phyloP scores from a whole-genome alignment of 768 basidiomycete genomes.

The Clavaria fumosa region DNA sequence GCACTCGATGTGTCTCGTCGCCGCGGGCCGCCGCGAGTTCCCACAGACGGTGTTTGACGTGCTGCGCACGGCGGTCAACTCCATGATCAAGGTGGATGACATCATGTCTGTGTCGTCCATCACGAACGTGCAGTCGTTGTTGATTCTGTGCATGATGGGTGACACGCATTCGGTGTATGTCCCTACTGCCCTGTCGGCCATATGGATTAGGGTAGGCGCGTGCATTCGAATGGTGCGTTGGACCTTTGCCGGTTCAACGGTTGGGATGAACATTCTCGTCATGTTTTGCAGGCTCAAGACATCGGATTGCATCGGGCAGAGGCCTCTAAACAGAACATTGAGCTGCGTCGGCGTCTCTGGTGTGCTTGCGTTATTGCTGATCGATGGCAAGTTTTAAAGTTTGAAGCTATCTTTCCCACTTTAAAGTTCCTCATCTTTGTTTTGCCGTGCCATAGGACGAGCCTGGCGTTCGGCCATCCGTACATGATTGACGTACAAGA shows the following conservation, averaged over 20 bases:
- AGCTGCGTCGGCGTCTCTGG: constrained; percentile 84
- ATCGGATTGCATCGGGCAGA: constrained; percentile 90
- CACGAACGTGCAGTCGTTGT: constrained; percentile 73
- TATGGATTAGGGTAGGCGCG: constrained; percentile 75
- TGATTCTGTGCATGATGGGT: constrained; percentile 76
- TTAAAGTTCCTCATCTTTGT: constrained; percentile 3
- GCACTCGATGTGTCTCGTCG: constrained; percentile 89
- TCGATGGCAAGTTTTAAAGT: constrained; percentile 63
- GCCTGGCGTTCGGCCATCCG: constrained; percentile 82
- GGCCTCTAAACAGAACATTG: constrained; percentile 68
- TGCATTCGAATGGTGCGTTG: constrained; percentile 82
- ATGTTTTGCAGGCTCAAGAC: constrained; percentile 67
- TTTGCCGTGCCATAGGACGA: constrained; percentile 37
- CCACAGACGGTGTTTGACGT: constrained; percentile 81
- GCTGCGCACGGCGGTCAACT: constrained; percentile 77
- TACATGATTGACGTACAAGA: constrained; percentile 95
- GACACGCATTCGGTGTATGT: constrained; percentile 87
- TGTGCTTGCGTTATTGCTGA: constrained; percentile 89
- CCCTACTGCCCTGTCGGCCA: constrained; percentile 68
- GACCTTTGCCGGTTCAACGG: constrained; percentile 1
- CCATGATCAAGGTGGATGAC: constrained; percentile 77
- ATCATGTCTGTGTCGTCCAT: constrained; percentile 78
- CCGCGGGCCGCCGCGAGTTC: constrained; percentile 71
- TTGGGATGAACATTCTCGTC: constrained; percentile 3
- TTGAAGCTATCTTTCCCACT: constrained; percentile 3